phyloP scores from a whole-genome alignment of 768 basidiomycete species.

The Boletus subcaerulescens region DNA sequence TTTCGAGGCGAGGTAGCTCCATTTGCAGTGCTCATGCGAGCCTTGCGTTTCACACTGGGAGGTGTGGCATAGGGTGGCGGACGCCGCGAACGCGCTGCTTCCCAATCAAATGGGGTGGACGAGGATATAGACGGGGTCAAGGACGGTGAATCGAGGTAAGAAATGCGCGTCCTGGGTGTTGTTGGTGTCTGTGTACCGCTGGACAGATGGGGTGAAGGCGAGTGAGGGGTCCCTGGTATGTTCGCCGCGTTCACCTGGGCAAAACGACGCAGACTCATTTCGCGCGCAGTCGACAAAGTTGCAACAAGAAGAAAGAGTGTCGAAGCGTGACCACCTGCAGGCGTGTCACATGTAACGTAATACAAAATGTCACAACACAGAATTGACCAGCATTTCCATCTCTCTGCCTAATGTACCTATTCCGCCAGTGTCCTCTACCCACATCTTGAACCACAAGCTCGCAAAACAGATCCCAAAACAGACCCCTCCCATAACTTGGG shows the following conservation, averaged over 20 bases:
- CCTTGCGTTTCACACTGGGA: conserved; percentile 42
- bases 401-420: conserved; percentile 20
- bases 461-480: conserved; percentile 55
- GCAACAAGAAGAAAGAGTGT: conserved; percentile 4
- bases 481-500: conserved; percentile 61
- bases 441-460: conserved; percentile 53
- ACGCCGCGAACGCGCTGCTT: conserved; percentile 66
- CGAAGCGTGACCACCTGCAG: conserved; percentile 18
- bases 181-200: conserved; percentile 41
- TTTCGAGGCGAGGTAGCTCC: conserved; percentile 41
- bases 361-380: conserved; percentile 18
- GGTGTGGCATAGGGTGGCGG: conserved; percentile 76
- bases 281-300: conserved; percentile 3
- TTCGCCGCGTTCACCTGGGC: conserved; percentile 48
- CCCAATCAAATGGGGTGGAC: conserved; percentile 83
- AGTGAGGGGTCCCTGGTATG: conserved; percentile 39
- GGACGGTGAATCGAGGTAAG: conserved; percentile 57
- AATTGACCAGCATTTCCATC: conserved; percentile 7
- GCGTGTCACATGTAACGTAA: conserved; percentile 26
- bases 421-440: conserved; percentile 36
- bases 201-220: conserved; percentile 33
- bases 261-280: conserved; percentile 57
- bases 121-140: conserved; percentile 73
- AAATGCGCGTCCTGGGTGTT: conserved; percentile 47
- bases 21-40: conserved; percentile 35